phyloP scores from a whole-genome alignment of 192 early-diverging fungal genomes.

The Mortierella claussenii region DNA sequence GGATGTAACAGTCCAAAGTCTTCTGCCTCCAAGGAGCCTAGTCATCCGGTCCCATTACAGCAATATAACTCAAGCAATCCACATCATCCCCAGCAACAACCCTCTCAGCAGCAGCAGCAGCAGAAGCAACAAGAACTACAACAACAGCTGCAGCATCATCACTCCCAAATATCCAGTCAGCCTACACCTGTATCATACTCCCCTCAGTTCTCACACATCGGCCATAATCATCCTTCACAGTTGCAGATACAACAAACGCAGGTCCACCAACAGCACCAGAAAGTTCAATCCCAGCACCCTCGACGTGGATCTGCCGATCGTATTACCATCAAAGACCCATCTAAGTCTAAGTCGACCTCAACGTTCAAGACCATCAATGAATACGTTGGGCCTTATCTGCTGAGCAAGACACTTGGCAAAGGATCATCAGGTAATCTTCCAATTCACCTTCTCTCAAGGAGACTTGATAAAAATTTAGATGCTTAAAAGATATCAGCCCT shows the following conservation, averaged over 20 bases:
- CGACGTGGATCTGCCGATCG: constrained; percentile 18
- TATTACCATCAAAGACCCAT: constrained; percentile 13
- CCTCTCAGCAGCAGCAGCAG: constrained; percentile 5
- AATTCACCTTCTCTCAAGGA: neutral
- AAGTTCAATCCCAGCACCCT: constrained; percentile 8
- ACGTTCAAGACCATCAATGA: constrained; percentile 15
- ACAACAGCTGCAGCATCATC: neutral
- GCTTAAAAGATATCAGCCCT: no score
- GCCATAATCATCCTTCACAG: constrained; percentile 1
- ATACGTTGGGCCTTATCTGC: constrained; percentile 59
- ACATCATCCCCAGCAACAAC: constrained; percentile 18
- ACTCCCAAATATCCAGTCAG: no score
- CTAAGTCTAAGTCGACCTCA: constrained; percentile 13
- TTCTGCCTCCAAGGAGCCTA: neutral
- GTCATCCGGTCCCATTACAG: constrained; percentile 2
- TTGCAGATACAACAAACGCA: constrained; percentile 12
- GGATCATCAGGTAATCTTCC: constrained; percentile 61
- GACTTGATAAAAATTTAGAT: no score
- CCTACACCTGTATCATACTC: neutral
- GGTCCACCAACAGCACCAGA: constrained; percentile 16
- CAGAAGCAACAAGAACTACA: constrained; percentile 11
- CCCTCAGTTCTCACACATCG: neutral
- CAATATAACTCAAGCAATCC: constrained; percentile 2
- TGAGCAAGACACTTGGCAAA: constrained; percentile 61
- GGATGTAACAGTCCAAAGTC: neutral